Evolutionary conservation across 2,329 filamentous ascomycete genomes (phyloP), one percentile per base, ranked within the genome.

Genomic region (Fusarium brachygibbosum): DNA sequence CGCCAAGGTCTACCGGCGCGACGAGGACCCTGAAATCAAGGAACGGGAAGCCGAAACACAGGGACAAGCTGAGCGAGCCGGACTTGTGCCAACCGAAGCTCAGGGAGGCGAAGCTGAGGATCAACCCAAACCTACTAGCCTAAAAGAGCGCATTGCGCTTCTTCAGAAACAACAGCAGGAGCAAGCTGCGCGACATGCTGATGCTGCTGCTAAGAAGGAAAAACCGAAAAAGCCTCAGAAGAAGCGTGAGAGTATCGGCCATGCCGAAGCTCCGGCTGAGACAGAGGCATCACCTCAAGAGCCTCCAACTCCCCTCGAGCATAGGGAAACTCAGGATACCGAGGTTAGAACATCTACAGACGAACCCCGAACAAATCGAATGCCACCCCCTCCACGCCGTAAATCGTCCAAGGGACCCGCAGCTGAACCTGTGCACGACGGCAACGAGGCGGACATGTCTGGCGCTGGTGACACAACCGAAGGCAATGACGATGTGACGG

Each of bases 81-180:
- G 90, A 1, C 81, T 93, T 35, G 68, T 76, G n/a, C 80, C 84
- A 34, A 77, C 83, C 17, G 76, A 79, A 51, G 54, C 80, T 19
- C 80, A 85, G 9, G 84, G 84, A 6, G 84, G 82, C 23, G 88
- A 85, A 17, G 88, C 83, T 7, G 93, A 96, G 57, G 93, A 97
- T 42, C 90, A 93, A 74, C 94, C 95, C 2, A 98, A 98, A 80
- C 93, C 94, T 25, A 92, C 93, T 58, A 98, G 93, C 72, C 80
- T 99, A 66, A 99, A 98, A 80, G 96, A 99, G 79, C 88, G 96
- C 66, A 98, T 99, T 81, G 96, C 96, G 29, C 83, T 97, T 53
- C 84, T 99, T 17, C 96, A 99, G 79, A 95, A 93, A 77, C 94
- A 98, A 78, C 96, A 99, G 79, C 84, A 93, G 77, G 96, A 98